These are phyloP conservation scores for Ganoderma meredithae DNA, from an alignment of 1,284 basidiomycete species.

Conservation along the genomic window DNA sequence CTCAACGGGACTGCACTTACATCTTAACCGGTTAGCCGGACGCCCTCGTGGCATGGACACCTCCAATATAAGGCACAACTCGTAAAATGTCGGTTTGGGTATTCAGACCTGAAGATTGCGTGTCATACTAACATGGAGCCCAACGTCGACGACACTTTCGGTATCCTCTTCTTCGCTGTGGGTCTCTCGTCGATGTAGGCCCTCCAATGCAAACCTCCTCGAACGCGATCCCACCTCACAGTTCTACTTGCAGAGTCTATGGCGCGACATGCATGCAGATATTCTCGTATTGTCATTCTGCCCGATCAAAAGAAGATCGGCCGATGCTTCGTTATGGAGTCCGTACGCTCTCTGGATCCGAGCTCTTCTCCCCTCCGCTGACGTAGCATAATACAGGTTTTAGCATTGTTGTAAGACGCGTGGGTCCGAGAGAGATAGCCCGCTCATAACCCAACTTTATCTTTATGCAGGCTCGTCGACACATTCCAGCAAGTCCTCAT, in stretches of 20 bases:
- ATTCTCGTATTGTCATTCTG: not conserved
- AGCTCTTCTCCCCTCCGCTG: not conserved
- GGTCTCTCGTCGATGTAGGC: not conserved
- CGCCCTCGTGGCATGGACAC: not conserved
- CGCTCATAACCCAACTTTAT: not conserved
- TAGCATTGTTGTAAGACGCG: not conserved
- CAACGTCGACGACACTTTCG: not conserved
- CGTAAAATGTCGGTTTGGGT: not conserved
- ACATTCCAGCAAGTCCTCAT: constrained; percentile 9
- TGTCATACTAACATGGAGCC: not conserved
- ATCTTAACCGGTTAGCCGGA: too few relatives aligned
- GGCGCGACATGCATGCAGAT: not conserved
- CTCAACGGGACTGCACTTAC: too few relatives aligned
- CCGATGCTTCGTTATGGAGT: not conserved
- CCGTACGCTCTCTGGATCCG: not conserved
- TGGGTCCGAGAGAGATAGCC: too few relatives aligned
- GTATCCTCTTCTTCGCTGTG: not conserved
- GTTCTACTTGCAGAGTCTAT: not conserved
- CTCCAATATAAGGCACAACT: not conserved
- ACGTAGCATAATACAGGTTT: not conserved
- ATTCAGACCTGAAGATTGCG: not conserved
- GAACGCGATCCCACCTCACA: not conserved
- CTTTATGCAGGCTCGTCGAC: constrained; percentile 1
- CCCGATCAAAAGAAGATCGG: not conserved
- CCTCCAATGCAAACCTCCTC: not conserved